Conservation (phyloP, 495 filamentous ascomycete species). For the Parathielavia appendiculata region DNA sequence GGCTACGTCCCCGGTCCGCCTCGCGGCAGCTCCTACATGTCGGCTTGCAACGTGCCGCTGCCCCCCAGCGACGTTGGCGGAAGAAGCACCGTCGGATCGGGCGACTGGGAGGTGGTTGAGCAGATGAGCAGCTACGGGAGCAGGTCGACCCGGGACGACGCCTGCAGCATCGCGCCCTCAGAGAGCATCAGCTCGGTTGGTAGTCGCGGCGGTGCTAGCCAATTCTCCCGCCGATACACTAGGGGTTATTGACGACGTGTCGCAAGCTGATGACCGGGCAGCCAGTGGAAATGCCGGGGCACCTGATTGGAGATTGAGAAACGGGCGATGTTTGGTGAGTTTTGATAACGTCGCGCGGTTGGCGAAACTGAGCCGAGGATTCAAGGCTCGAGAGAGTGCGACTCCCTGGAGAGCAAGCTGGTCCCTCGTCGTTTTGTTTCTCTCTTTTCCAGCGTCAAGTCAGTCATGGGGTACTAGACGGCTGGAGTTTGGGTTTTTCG, state of each 20-base stretch:
- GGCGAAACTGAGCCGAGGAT: too few species aligned
- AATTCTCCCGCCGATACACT: background rate
- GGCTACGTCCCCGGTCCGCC: slow-evolving; percentile 16
- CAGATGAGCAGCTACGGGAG: slow-evolving; percentile 5
- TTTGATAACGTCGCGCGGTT: too few species aligned
- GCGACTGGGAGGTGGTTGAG: slow-evolving; percentile 16
- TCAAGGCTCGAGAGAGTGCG: too few species aligned
- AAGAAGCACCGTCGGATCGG: background rate
- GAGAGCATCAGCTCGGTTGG: slow-evolving; percentile 29
- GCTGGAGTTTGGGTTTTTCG: too few species aligned
- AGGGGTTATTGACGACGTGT: background rate
- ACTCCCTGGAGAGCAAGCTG: too few species aligned
- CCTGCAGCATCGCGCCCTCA: slow-evolving; percentile 22
- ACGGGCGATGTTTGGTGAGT: too few species aligned
- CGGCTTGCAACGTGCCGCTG: slow-evolving; percentile 13
- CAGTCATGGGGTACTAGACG: too few species aligned
- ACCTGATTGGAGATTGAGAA: too few species aligned
- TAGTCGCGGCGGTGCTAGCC: slow-evolving; percentile 7
- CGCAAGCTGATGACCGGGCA: background rate
- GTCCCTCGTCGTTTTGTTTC: too few species aligned
- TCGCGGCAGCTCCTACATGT: slow-evolving; percentile 17
- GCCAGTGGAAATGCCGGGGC: background rate
- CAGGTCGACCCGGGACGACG: slow-evolving; percentile 4
- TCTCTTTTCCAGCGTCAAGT: too few species aligned
- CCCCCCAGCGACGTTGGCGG: slow-evolving; percentile 14